Percentiles rank a stretch among this genome's conserved stretches.
These are phyloP conservation scores for Zygotorulaspora florentina DNA, from an alignment of 805 yeast genomes.

Conservation along the genomic window DNA sequence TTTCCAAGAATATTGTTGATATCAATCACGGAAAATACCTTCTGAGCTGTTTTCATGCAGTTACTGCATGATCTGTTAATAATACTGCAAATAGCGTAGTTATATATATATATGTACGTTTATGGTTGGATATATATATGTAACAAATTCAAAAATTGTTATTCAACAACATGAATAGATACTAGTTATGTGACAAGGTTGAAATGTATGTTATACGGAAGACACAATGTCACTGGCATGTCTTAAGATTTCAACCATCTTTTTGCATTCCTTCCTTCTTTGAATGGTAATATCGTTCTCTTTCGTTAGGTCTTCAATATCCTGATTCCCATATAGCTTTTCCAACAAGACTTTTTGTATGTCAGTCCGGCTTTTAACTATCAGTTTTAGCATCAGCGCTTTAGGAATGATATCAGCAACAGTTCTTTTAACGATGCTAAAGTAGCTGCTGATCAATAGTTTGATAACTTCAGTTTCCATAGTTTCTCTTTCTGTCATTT, in stretches of 20 bases:
- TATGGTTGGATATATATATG: neutral
- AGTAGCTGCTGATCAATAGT: constrained; percentile 83
- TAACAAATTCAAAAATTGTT: neutral
- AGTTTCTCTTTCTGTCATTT: constrained; percentile 88
- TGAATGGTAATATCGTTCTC: constrained; percentile 91
- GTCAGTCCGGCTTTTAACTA: constrained; percentile 76
- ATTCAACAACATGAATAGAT: neutral
- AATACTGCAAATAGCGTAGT: no score
- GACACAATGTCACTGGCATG: constrained; percentile 87
- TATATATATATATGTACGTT: no score
- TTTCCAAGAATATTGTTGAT: no score
- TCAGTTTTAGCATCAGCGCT: constrained; percentile 89
- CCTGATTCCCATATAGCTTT: constrained; percentile 73
- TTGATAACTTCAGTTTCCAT: constrained; percentile 97
- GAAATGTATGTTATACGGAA: constrained; percentile 27
- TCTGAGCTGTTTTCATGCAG: no score
- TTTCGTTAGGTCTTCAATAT: constrained; percentile 72
- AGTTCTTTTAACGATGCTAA: constrained; percentile 87
- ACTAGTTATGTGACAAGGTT: neutral
- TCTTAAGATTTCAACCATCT: constrained; percentile 89
- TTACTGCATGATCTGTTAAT: no score
- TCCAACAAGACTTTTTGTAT: constrained; percentile 87
- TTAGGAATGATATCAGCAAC: constrained; percentile 93
- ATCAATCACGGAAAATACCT: no score
- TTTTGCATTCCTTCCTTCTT: constrained; percentile 89